Conservation (phyloP, 805 yeast species). For the Starmerella ratchasimensis region DNA sequence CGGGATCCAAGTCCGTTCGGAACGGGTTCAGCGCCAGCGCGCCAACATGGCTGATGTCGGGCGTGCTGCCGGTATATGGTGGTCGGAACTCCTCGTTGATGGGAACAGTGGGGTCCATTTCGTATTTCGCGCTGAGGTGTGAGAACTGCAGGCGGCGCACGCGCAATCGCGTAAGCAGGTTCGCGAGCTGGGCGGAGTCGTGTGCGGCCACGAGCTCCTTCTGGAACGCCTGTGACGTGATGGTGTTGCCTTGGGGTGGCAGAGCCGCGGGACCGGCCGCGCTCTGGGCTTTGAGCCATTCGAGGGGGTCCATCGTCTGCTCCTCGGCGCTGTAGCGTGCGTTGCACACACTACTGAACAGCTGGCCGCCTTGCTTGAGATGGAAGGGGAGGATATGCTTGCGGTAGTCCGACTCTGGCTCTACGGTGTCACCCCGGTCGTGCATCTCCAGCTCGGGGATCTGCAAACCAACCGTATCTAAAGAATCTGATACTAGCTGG, state of each 20-base stretch:
- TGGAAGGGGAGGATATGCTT: slow-evolving; percentile 25
- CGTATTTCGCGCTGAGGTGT: slow-evolving; percentile 9
- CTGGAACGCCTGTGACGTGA: slow-evolving; percentile 10
- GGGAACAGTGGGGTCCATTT: slow-evolving; percentile 8
- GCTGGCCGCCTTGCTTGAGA: slow-evolving; percentile 20
- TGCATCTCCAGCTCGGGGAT: too few relatives aligned
- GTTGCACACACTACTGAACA: slow-evolving; percentile 15
- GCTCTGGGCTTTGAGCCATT: slow-evolving; percentile 7
- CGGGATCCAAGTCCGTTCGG: slow-evolving; percentile 6
- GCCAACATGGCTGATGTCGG: slow-evolving; percentile 22
- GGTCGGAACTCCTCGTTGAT: slow-evolving; percentile 39
- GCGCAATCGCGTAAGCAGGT: slow-evolving; percentile 16
- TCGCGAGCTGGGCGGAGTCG: slow-evolving; percentile 12
- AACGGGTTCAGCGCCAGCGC: slow-evolving; percentile 16
- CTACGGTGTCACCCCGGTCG: background rate
- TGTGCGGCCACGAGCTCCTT: slow-evolving; percentile 18
- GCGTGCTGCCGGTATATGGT: slow-evolving; percentile 41
- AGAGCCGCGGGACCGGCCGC: background rate
- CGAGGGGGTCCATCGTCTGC: slow-evolving; percentile 5
- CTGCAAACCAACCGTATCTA: too few relatives aligned
- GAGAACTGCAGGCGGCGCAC: slow-evolving; percentile 26
- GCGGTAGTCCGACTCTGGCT: slow-evolving; percentile 19
- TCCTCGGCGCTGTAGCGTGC: slow-evolving; percentile 1
- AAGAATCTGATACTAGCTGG: too few relatives aligned
- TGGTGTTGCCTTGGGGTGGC: slow-evolving; percentile 10